phyloP scores from a whole-genome alignment of 164 flowering plant species.

The Berberis vulgaris region DNA sequence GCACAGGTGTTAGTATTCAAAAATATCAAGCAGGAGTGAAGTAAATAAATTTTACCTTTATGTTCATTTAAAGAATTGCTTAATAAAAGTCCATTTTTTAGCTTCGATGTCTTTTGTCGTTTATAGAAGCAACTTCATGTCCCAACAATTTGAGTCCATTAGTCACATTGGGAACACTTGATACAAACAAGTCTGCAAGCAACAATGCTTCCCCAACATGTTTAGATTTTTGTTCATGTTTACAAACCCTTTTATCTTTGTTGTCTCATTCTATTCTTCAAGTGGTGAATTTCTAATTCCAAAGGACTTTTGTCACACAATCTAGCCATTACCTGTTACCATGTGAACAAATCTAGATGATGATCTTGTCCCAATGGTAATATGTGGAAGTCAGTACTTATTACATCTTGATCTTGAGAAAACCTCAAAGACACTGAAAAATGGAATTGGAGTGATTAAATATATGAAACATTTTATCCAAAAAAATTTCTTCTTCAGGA shows the following conservation, averaged over 20 bases:
- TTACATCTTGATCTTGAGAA: too few relatives aligned
- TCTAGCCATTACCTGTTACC: constrained; percentile 3
- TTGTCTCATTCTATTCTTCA: constrained; percentile 26
- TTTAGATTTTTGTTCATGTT: constrained; percentile 21
- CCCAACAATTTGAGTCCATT: not conserved
- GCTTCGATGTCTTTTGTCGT: not conserved
- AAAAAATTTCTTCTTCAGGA: too few relatives aligned
- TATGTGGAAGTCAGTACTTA: too few relatives aligned
- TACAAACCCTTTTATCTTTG: constrained; percentile 25
- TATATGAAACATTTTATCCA: too few relatives aligned
- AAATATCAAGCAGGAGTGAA: not conserved
- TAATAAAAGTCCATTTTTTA: constrained; percentile 1
- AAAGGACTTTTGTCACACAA: constrained; percentile 11
- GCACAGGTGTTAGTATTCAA: too few relatives aligned
- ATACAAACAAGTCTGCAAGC: constrained; percentile 5
- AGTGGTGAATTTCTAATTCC: constrained; percentile 18
- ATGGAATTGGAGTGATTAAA: too few relatives aligned
- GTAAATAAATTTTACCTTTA: constrained; percentile 11
- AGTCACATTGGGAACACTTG: constrained; percentile 4
- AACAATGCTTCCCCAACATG: constrained; percentile 6
- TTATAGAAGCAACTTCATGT: not conserved
- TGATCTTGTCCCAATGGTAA: not conserved
- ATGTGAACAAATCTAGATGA: not conserved
- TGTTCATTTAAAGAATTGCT: constrained; percentile 1
- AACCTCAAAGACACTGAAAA: too few relatives aligned